phyloP scores from a whole-genome alignment of 73 alveolate species.

The Paramecium caudatum region DNA sequence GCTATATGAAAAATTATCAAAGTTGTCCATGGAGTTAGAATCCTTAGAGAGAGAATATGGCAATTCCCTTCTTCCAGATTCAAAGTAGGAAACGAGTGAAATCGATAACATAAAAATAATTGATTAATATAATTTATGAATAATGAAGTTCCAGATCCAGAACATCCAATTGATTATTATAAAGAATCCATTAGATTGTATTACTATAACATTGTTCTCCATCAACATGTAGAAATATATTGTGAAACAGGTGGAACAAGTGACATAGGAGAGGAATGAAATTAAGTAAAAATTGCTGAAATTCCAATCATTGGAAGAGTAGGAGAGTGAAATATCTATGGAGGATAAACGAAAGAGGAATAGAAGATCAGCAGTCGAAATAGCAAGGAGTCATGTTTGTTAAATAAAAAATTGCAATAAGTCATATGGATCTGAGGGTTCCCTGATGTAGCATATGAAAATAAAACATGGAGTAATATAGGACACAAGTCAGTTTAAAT shows the following conservation, averaged over 20 bases:
- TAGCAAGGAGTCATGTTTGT: constrained; percentile 73
- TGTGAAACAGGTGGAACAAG: constrained; percentile 14
- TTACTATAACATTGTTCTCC: constrained; percentile 53
- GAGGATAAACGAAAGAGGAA: constrained; percentile 74
- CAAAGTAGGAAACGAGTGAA: too few species aligned
- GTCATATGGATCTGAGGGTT: constrained; percentile 78
- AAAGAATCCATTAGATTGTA: constrained; percentile 16
- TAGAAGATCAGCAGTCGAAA: constrained; percentile 71
- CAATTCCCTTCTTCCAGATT: too few species aligned
- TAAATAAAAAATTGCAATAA: constrained; percentile 59
- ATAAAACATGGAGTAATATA: constrained; percentile 68
- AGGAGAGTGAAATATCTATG: constrained; percentile 41
- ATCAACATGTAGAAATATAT: constrained; percentile 29
- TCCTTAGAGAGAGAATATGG: too few species aligned
- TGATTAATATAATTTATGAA: too few species aligned
- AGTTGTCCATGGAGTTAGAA: too few species aligned
- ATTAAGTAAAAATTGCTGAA: not conserved
- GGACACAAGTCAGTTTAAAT: too few species aligned
- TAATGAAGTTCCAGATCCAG: too few species aligned
- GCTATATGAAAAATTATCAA: too few species aligned
- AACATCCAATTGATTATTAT: constrained; percentile 46
- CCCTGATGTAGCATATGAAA: constrained; percentile 75
- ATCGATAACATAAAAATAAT: too few species aligned
- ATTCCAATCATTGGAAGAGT: constrained; percentile 45
- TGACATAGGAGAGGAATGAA: constrained; percentile 35